A percentile compares a stretch with the other conserved stretches of the same genome.
These are phyloP conservation scores for Trichophyton rubrum DNA, from an alignment of 2,329 filamentous ascomycete species.

Conservation along the genomic window DNA sequence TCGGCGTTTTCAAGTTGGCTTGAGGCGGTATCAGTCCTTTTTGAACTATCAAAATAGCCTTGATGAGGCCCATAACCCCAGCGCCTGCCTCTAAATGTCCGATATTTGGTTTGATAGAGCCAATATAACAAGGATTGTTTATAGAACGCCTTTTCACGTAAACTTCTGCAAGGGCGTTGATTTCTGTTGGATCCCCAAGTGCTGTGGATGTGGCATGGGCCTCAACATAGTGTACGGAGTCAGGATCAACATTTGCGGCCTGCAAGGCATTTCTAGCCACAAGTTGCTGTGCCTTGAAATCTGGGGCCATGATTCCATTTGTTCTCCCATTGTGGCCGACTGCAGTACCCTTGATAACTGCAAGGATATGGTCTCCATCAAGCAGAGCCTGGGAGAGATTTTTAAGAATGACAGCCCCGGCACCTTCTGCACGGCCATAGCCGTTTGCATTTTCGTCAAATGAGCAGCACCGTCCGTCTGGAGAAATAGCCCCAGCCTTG, in stretches of 20 bases:
- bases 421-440: conserved; percentile 52
- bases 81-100: conserved; percentile 19
- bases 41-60: conserved; percentile 20
- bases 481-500: conserved; percentile 53
- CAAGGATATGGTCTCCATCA: conserved; percentile 49
- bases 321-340: conserved; percentile 23
- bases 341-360: conserved; percentile 45
- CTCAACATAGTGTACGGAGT: conserved; percentile 64
- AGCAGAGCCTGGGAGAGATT: conserved; percentile 59
- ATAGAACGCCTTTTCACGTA: not conserved
- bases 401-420: conserved; percentile 56
- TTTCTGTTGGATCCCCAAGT: conserved; percentile 21
- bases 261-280: conserved; percentile 19
- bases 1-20: not conserved
- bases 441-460: conserved; percentile 48
- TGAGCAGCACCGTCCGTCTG: conserved; percentile 34
- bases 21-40: conserved; percentile 14
- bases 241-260: conserved; percentile 21
- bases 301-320: conserved; percentile 24
- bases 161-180: not conserved
- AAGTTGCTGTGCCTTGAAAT: conserved; percentile 19
- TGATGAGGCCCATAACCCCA: conserved; percentile 23
- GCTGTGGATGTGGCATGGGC: conserved; percentile 55
- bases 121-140: conserved; percentile 3
- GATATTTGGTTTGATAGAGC: conserved; percentile 24